Percentiles rank a stretch among this genome's conserved stretches.
Evolutionary conservation across 2,329 filamentous ascomycete genomes (phyloP).

Genomic region (Alternaria gaisen): DNA sequence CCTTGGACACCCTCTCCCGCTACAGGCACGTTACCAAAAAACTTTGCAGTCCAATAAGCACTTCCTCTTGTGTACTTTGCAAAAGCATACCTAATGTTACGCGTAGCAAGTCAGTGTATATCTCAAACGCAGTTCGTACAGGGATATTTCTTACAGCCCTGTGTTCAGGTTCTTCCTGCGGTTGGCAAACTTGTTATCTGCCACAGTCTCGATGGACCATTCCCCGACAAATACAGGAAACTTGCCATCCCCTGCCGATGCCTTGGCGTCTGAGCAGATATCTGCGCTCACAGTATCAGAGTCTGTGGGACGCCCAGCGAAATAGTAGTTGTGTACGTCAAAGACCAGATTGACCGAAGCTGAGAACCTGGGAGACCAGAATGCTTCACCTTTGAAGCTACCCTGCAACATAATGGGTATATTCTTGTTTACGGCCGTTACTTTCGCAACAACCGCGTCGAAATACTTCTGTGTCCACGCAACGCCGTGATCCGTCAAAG

Average conservation of each 20-base stretch:
- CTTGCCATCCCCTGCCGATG: background rate
- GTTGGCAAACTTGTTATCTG: background rate
- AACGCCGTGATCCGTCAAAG: conserved; percentile 39
- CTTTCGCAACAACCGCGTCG: conserved; percentile 19
- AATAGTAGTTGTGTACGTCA: conserved; percentile 39
- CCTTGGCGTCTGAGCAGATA: background rate
- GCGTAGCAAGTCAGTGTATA: too few species aligned
- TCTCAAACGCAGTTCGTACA: too few species aligned
- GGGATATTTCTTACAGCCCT: background rate
- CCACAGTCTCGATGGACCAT: background rate
- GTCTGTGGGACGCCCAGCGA: conserved; percentile 25
- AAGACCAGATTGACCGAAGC: conserved; percentile 31
- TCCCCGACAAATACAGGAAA: background rate
- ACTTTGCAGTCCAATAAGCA: background rate
- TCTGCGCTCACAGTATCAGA: conserved; percentile 16
- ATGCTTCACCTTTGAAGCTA: conserved; percentile 28
- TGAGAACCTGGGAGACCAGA: conserved; percentile 25
- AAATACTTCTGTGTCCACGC: conserved; percentile 49
- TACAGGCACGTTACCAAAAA: background rate
- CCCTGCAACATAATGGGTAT: conserved; percentile 31
- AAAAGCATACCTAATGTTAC: background rate
- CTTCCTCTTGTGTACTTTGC: background rate
- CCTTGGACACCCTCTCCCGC: background rate
- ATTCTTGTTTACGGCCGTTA: conserved; percentile 27
- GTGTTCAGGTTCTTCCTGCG: background rate